Base-by-base conservation (phyloP, 345 rosid genomes). In the Lagerstroemia speciosa region DNA sequence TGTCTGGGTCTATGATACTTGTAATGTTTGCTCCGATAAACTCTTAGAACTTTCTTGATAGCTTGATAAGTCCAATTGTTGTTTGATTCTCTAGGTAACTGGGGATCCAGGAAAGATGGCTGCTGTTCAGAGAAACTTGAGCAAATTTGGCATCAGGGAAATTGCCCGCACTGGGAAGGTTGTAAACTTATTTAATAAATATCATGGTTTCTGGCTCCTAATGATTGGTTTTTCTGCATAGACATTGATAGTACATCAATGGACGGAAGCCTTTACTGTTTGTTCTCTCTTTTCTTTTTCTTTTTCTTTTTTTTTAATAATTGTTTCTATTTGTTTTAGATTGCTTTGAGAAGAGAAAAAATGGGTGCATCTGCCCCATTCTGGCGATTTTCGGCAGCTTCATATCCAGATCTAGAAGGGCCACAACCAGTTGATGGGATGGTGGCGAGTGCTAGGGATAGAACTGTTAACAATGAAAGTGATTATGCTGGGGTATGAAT, bases 61-160 rank as follows among this genome's bases (percentile, higher is more conserved):
- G 24, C 45, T 8, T 37, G 38, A 20, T 37, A 14, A 64, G 67
- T 34, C 26, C 15, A 45, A 26, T 36, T 65, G 48, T 22, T 34
- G 5, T n/a, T 65, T 2, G 10, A 11, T 15, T 43, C 48, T 67
- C 15, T 14, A 94, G 99, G 96, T 91, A 66, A 94, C 97, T 66
- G 99, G 97, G 73, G 99, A 91, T 79, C 99, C 97, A 45, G 99
- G 97, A 64, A 94, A 94, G 79, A 86, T 94, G 84, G 89, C 69
- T 71, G 96, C 95, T 68, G 95, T 91, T 29, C 89, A 82, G 76
- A 84, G 95, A 80, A 94, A 88, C 78, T 72, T 94, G 72, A 81
- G 81, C 77, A 91, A 91, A 75, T 91, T 94, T 82, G 93, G 97
- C 61, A 83, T 94, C 81, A 91, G 73, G 77, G 97, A 94, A 85